Conservation (phyloP, 371 early-diverging fungal genomes). For the Mortierella sp. region DNA sequence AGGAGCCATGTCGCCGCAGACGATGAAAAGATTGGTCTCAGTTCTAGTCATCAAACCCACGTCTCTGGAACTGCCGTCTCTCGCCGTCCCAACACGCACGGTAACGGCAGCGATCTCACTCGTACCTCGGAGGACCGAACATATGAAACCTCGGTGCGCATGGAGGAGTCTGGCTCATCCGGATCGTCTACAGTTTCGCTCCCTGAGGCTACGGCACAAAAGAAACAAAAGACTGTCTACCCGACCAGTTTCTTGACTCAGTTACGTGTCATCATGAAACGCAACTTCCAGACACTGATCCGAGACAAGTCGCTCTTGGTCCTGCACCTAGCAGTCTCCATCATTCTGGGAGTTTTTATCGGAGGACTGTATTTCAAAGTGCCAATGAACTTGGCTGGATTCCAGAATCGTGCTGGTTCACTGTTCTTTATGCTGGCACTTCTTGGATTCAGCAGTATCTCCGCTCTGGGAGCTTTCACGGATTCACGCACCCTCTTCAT, state of each 20-base stretch:
- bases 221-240: slow-evolving; percentile 10
- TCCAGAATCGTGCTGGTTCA: slow-evolving; percentile 89
- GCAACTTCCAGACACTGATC: slow-evolving; percentile 28
- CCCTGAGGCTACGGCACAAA: slow-evolving; percentile 1
- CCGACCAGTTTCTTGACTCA: slow-evolving; percentile 33
- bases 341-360: slow-evolving; percentile 79
- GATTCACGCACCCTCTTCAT: slow-evolving; percentile 81
- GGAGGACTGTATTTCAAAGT: slow-evolving; percentile 89
- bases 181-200: slow-evolving; percentile 16
- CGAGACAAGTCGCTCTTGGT: slow-evolving; percentile 89
- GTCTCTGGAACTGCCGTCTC: slow-evolving; percentile 1
- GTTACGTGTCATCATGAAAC: slow-evolving; percentile 21
- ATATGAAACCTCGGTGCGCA: slow-evolving; percentile 11
- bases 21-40: slow-evolving; percentile 7
- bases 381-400: slow-evolving; percentile 82
- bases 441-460: slow-evolving; percentile 84
- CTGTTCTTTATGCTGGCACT: slow-evolving; percentile 88
- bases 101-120: slow-evolving; percentile 1
- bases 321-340: slow-evolving; percentile 82
- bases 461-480: slow-evolving; percentile 80
- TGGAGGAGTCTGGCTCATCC: slow-evolving; percentile 15
- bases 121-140: slow-evolving; percentile 4
- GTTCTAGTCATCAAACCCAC: slow-evolving; percentile 11
- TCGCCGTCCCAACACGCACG: neutral
- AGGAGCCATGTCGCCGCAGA: neutral